phyloP scores from a whole-genome alignment of 2,329 filamentous ascomycete species.

The Fusarium mangiferae region DNA sequence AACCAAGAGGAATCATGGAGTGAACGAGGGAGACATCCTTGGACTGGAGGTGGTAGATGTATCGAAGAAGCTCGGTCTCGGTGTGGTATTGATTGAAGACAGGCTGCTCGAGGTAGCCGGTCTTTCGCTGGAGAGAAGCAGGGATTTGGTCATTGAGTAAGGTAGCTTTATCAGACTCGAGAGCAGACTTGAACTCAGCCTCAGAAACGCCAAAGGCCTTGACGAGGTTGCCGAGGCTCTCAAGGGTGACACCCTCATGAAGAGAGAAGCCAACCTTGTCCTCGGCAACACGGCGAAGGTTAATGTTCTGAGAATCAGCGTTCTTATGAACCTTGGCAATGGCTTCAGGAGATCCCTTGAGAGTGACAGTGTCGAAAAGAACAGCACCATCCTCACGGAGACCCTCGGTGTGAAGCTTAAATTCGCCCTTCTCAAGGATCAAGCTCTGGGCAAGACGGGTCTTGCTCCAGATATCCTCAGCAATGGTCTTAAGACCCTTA shows the following conservation, averaged over 20 bases:
- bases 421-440: slow-evolving; percentile 62
- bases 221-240: slow-evolving; percentile 39
- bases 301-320: slow-evolving; percentile 35
- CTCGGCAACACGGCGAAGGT: slow-evolving; percentile 45
- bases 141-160: slow-evolving; percentile 58
- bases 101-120: slow-evolving; percentile 83
- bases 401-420: slow-evolving; percentile 68
- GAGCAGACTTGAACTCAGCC: slow-evolving; percentile 38
- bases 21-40: slow-evolving; percentile 94
- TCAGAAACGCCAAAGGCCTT: slow-evolving; percentile 42
- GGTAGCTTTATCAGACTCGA: slow-evolving; percentile 48
- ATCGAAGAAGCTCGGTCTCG: slow-evolving; percentile 91
- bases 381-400: slow-evolving; percentile 66
- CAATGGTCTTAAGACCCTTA: slow-evolving; percentile 82
- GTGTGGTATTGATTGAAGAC: slow-evolving; percentile 97
- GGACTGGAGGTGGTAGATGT: slow-evolving; percentile 91
- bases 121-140: slow-evolving; percentile 73
- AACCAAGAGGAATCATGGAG: slow-evolving; percentile 97
- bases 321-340: slow-evolving; percentile 40
- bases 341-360: slow-evolving; percentile 58
- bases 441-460: slow-evolving; percentile 71
- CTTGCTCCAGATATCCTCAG: slow-evolving; percentile 77
- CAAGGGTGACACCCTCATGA: slow-evolving; percentile 42
- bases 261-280: slow-evolving; percentile 48
- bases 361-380: slow-evolving; percentile 83